Percentiles rank a stretch among this genome's conserved stretches.
Conservation (phyloP, 1,284 basidiomycete species). For the Lentinus polychrous region DNA sequence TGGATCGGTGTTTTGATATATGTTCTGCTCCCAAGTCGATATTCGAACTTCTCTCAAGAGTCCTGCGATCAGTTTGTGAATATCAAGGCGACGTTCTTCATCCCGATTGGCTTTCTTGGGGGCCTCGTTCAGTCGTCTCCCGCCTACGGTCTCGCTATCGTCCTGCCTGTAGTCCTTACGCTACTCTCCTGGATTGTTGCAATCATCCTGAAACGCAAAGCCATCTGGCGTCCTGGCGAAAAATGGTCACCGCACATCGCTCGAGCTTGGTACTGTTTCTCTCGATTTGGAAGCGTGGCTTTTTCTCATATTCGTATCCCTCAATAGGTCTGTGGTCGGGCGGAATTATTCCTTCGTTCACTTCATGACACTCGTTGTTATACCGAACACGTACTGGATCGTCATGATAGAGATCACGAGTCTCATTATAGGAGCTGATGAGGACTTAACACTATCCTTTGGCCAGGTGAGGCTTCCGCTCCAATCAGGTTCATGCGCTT, state of each 20-base stretch:
- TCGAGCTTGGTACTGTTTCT: slow-evolving; percentile 2
- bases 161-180: not conserved
- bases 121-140: not conserved
- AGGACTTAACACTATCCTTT: not conserved
- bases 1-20: slow-evolving; percentile 1
- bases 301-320: not conserved
- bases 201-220: slow-evolving; percentile 3
- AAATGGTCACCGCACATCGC: slow-evolving; percentile 3
- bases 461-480: not conserved
- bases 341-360: slow-evolving; percentile 9
- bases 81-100: not conserved
- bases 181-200: slow-evolving; percentile 2
- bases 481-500: not conserved
- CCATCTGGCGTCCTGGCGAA: slow-evolving; percentile 6
- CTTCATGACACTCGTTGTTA: slow-evolving; percentile 5
- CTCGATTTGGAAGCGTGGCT: not conserved
- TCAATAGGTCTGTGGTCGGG: slow-evolving; percentile 2
- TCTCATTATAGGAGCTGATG: not conserved
- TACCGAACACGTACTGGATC: slow-evolving; percentile 7
- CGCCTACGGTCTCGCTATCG: not conserved
- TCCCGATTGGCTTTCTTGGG: not conserved
- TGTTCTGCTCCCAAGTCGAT: not conserved
- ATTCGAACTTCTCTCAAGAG: not conserved
- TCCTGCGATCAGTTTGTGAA: not conserved
- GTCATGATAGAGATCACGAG: slow-evolving; percentile 3